Evolutionary conservation across 1,284 basidiomycete genomes (phyloP).

Genomic region (Fomitopsis betulina): DNA sequence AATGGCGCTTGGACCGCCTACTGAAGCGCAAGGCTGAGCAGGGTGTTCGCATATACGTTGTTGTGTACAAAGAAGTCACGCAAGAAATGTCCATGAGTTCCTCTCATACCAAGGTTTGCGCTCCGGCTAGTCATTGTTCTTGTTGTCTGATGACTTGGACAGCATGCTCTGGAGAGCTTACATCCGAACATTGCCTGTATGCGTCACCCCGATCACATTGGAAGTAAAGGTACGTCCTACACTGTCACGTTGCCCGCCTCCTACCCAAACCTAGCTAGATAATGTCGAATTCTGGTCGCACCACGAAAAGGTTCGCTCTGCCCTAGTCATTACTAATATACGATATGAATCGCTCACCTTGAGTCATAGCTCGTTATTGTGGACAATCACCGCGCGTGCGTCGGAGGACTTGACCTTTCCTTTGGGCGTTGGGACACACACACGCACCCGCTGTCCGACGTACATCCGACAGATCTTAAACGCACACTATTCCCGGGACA

Average conservation of each 20-base stretch:
- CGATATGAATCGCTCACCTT: not conserved
- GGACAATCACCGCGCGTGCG: conserved; percentile 78
- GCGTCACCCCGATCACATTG: conserved; percentile 88
- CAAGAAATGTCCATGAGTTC: conserved; percentile 88
- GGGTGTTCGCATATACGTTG: conserved; percentile 85
- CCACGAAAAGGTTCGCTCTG: conserved; percentile 56
- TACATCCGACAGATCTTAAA: conserved; percentile 80
- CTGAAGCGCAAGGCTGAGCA: conserved; percentile 84
- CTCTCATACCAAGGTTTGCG: conserved; percentile 74
- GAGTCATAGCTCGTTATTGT: conserved; percentile 62
- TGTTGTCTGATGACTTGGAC: conserved; percentile 2
- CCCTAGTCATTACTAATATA: not conserved
- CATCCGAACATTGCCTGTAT: conserved; percentile 85
- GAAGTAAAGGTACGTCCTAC: conserved; percentile 55
- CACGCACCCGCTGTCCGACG: conserved; percentile 83
- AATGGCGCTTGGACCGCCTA: conserved; percentile 84
- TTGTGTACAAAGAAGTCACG: conserved; percentile 90
- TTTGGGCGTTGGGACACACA: conserved; percentile 95
- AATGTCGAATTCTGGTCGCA: conserved; percentile 80
- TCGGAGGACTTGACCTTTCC: conserved; percentile 88
- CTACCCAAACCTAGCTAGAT: conserved; percentile 36
- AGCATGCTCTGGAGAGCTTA: conserved; percentile 76
- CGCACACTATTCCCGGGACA: conserved; percentile 89
- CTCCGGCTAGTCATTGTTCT: not conserved
- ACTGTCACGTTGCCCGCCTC: no score